Evolutionary conservation across 1,139 yeast genomes (phyloP).

Genomic region (Pichia sp.): DNA sequence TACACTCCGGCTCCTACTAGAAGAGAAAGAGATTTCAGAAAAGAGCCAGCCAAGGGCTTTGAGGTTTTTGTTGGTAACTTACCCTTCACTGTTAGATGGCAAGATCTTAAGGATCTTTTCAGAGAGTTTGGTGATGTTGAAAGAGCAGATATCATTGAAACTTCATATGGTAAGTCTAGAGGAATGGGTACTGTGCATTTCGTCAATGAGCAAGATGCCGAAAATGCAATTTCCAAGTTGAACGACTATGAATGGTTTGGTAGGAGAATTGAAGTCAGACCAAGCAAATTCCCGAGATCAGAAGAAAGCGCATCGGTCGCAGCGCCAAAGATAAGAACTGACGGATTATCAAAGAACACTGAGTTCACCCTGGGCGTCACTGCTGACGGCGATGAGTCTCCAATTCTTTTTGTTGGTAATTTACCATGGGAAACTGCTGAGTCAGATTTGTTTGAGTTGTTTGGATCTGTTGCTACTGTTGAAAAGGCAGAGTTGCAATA

Average conservation of each 20-base stretch:
- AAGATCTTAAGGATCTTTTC: conserved; percentile 79
- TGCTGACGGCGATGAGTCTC: conserved; percentile 62
- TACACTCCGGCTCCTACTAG: conserved; percentile 17
- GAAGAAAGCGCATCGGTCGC: conserved; percentile 15
- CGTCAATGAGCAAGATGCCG: conserved; percentile 55
- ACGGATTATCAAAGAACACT: conserved; percentile 37
- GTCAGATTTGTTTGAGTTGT: conserved; percentile 79
- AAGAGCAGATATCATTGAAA: conserved; percentile 75
- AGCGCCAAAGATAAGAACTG: conserved; percentile 16
- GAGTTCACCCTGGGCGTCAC: conserved; percentile 61
- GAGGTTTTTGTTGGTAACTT: conserved; percentile 81
- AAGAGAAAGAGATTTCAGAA: conserved; percentile 7
- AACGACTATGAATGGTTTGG: conserved; percentile 70
- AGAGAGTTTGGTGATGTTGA: conserved; percentile 69
- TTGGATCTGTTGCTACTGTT: conserved; percentile 80
- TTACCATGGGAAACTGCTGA: conserved; percentile 86
- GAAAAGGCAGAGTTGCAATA: conserved; percentile 72
- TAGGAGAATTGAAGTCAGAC: conserved; percentile 64
- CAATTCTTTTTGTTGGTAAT: conserved; percentile 67
- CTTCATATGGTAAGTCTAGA: conserved; percentile 70
- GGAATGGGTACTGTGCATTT: conserved; percentile 82
- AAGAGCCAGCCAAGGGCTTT: conserved; percentile 40
- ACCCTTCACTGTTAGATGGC: conserved; percentile 81
- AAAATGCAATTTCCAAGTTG: conserved; percentile 55
- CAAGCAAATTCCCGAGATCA: conserved; percentile 42